A percentile compares a stretch with the other conserved stretches of the same genome.
phyloP scores from a whole-genome alignment of 768 basidiomycete species.

The Russula sp. region DNA sequence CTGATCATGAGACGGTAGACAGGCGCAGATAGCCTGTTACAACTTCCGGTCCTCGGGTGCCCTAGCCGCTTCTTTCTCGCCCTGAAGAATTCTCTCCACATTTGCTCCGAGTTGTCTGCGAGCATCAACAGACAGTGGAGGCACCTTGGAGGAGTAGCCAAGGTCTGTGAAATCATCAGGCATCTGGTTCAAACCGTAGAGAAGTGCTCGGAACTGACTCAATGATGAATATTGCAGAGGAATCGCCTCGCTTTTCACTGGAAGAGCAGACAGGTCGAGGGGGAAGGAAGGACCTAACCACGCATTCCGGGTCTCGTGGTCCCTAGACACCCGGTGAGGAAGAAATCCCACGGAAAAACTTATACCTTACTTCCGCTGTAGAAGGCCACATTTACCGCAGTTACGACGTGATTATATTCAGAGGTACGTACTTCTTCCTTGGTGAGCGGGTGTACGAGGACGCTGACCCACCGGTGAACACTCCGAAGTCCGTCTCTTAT shows the following conservation, averaged over 20 bases:
- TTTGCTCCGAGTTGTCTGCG: slow-evolving; percentile 52
- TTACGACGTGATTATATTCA: background rate
- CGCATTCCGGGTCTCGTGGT: slow-evolving; percentile 60
- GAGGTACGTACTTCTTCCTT: slow-evolving; percentile 32
- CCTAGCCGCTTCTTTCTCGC: slow-evolving; percentile 62
- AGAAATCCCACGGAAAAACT: background rate
- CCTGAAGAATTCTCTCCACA: slow-evolving; percentile 48
- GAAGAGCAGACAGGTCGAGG: slow-evolving; percentile 52
- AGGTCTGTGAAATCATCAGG: slow-evolving; percentile 39
- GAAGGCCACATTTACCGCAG: background rate
- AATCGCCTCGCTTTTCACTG: slow-evolving; percentile 43
- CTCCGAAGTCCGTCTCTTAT: background rate
- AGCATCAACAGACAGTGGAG: slow-evolving; percentile 49
- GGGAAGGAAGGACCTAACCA: slow-evolving; percentile 72
- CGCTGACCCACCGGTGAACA: background rate
- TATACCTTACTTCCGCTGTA: slow-evolving; percentile 34
- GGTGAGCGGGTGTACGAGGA: too few species aligned
- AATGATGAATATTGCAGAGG: slow-evolving; percentile 59
- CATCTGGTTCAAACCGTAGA: background rate
- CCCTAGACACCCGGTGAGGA: slow-evolving; percentile 33
- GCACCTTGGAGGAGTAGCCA: slow-evolving; percentile 54
- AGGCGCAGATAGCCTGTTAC: background rate
- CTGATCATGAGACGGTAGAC: too few species aligned
- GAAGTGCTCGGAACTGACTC: slow-evolving; percentile 14
- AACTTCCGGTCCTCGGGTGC: slow-evolving; percentile 28